Percentiles rank a stretch among this genome's conserved stretches.
Conservation (phyloP, 1,139 yeast species). For the Suhomyces taliae region DNA sequence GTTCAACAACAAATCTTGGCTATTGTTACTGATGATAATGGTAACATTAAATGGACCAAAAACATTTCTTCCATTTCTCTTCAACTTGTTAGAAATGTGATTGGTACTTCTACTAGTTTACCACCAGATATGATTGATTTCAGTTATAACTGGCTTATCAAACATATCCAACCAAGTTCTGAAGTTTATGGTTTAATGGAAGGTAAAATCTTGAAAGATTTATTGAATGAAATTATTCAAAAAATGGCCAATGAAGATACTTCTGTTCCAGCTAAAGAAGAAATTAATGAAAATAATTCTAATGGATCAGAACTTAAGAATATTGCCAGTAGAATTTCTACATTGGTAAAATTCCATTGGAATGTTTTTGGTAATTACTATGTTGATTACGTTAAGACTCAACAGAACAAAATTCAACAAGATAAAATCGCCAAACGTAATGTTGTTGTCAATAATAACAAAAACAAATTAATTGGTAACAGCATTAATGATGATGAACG, state of each 20-base stretch:
- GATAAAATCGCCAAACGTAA: slow-evolving; percentile 16
- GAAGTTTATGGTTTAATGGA: slow-evolving; percentile 79
- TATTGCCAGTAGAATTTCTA: slow-evolving; percentile 53
- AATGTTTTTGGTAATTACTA: slow-evolving; percentile 65
- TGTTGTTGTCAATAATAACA: slow-evolving; percentile 10
- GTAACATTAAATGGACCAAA: slow-evolving; percentile 88
- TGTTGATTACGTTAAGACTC: slow-evolving; percentile 24
- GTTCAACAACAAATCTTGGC: slow-evolving; percentile 66
- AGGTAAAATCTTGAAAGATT: slow-evolving; percentile 57
- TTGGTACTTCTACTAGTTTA: slow-evolving; percentile 20
- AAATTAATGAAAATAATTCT: slow-evolving; percentile 1
- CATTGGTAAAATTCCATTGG: slow-evolving; percentile 71
- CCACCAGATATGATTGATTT: slow-evolving; percentile 56
- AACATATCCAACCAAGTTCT: slow-evolving; percentile 84
- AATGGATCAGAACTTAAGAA: slow-evolving; percentile 40
- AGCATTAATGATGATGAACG: slow-evolving; percentile 11
- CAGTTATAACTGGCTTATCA: slow-evolving; percentile 76
- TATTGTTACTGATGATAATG: slow-evolving; percentile 81
- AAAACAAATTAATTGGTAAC: slow-evolving; percentile 9
- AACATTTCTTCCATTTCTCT: slow-evolving; percentile 72
- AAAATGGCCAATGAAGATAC: slow-evolving; percentile 9
- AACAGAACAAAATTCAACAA: slow-evolving; percentile 19
- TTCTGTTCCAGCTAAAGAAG: slow-evolving; percentile 2
- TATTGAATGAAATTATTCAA: slow-evolving; percentile 34
- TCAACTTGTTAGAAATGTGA: slow-evolving; percentile 57